phyloP scores from a whole-genome alignment of 768 basidiomycete genomes.

The Rhodotorula diobovata region DNA sequence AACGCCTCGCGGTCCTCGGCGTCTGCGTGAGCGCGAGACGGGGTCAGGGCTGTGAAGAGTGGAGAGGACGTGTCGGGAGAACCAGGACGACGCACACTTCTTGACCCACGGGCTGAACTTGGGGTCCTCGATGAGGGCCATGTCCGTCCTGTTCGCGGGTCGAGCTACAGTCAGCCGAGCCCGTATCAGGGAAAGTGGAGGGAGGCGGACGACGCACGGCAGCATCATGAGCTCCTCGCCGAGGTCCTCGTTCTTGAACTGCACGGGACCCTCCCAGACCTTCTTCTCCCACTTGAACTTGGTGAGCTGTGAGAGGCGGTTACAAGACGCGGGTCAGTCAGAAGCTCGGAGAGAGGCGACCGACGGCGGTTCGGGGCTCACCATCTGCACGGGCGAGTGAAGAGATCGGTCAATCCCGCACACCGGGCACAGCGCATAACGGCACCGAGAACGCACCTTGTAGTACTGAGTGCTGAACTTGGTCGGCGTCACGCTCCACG shows the following conservation, averaged over 20 bases:
- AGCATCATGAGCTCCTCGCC: conserved; percentile 40
- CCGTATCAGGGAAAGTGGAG: background rate
- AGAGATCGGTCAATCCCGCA: too few relatives aligned
- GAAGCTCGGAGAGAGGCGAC: too few relatives aligned
- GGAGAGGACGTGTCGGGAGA: too few relatives aligned
- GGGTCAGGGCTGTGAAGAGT: too few relatives aligned
- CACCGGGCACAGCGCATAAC: background rate
- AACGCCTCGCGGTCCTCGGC: conserved; percentile 67
- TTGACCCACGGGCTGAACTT: conserved; percentile 81
- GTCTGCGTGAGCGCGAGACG: background rate
- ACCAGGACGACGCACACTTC: conserved; percentile 62
- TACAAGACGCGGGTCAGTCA: background rate
- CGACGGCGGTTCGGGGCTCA: too few relatives aligned
- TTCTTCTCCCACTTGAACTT: conserved; percentile 38
- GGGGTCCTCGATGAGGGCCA: conserved; percentile 64
- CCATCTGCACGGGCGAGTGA: too few relatives aligned
- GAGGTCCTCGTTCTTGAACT: conserved; percentile 34
- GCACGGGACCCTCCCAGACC: conserved; percentile 34
- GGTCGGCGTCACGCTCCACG: conserved; percentile 54
- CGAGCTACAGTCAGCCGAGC: conserved; percentile 10
- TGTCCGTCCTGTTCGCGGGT: conserved; percentile 22
- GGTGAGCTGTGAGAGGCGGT: conserved; percentile 8
- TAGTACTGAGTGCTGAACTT: conserved; percentile 37
- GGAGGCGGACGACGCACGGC: background rate
- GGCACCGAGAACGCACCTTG: background rate